These are phyloP conservation scores for Sextonia rubra DNA, from an alignment of 164 flowering plant species.

Conservation along the genomic window DNA sequence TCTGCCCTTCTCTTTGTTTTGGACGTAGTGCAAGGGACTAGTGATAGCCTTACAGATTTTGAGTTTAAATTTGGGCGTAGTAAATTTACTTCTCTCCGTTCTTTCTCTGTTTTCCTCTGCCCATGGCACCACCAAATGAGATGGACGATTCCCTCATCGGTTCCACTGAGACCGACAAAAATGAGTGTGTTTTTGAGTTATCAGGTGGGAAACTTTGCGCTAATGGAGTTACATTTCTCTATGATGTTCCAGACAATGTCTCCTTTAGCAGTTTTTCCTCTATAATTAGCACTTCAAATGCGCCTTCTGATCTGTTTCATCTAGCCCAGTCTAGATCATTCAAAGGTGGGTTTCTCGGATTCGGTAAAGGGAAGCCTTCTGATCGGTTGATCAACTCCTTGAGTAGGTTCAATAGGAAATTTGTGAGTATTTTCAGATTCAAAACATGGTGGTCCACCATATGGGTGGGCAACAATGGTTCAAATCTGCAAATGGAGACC, in stretches of 20 bases:
- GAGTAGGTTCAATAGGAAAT: constrained; percentile 57
- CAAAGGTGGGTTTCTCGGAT: constrained; percentile 47
- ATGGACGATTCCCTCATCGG: constrained; percentile 13
- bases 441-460: constrained; percentile 93
- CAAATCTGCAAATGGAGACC: constrained; percentile 75
- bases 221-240: constrained; percentile 49
- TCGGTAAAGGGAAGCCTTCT: constrained; percentile 36
- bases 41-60: neutral
- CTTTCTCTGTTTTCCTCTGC: constrained; percentile 16
- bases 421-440: constrained; percentile 70
- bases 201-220: constrained; percentile 44
- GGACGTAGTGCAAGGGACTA: neutral
- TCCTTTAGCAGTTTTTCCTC: constrained; percentile 38
- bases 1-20: neutral
- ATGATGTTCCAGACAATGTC: constrained; percentile 67
- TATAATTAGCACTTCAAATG: constrained; percentile 34
- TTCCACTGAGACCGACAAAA: neutral
- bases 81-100: neutral
- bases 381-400: constrained; percentile 52
- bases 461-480: constrained; percentile 75
- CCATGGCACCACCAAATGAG: constrained; percentile 49
- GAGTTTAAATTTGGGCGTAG: neutral
- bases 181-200: constrained; percentile 29
- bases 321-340: constrained; percentile 37
- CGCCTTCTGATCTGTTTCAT: constrained; percentile 42